Evolutionary conservation across 2,329 filamentous ascomycete genomes (phyloP).

Genomic region (Aspergillus sp.): DNA sequence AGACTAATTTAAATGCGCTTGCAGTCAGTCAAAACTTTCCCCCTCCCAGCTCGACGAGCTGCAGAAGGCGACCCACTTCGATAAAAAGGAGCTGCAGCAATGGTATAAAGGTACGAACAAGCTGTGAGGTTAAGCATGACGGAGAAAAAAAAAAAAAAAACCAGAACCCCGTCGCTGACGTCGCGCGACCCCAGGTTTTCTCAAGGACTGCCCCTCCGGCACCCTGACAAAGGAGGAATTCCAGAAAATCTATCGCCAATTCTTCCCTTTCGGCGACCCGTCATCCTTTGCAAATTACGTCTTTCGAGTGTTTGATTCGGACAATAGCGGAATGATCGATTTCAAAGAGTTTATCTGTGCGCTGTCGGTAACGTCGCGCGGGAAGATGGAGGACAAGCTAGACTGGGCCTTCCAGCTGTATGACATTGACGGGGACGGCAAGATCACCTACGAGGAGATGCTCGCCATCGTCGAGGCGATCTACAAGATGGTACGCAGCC

Average conservation of each 20-base stretch:
- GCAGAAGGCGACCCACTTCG: constrained; percentile 95
- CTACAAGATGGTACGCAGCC: constrained; percentile 85
- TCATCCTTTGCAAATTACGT: constrained; percentile 98
- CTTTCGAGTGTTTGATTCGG: constrained; percentile 97
- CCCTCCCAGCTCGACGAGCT: constrained; percentile 93
- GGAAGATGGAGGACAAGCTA: constrained; percentile 99
- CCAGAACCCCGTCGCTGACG: neutral
- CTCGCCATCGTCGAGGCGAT: constrained; percentile 97
- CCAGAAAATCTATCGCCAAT: constrained; percentile 99
- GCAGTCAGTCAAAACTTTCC: constrained; percentile 95
- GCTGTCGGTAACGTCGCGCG: constrained; percentile 90
- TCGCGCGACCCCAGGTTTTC: constrained; percentile 64
- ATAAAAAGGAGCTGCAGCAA: constrained; percentile 99
- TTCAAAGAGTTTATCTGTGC: constrained; percentile 99
- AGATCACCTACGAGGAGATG: constrained; percentile 99
- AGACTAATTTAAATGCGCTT: neutral
- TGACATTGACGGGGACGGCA: constrained; percentile 97
- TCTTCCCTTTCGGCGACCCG: constrained; percentile 97
- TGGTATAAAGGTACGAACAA: constrained; percentile 91
- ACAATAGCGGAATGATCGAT: constrained; percentile 96
- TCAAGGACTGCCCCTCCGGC: constrained; percentile 96
- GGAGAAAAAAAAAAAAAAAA: no score
- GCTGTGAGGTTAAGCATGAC: neutral
- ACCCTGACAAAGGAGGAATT: constrained; percentile 98
- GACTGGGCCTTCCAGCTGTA: constrained; percentile 99